Evolutionary conservation across 768 basidiomycete species (phyloP), one percentile per base, ranked within the genome.

Genomic region (Hemileccinum impolitum): DNA sequence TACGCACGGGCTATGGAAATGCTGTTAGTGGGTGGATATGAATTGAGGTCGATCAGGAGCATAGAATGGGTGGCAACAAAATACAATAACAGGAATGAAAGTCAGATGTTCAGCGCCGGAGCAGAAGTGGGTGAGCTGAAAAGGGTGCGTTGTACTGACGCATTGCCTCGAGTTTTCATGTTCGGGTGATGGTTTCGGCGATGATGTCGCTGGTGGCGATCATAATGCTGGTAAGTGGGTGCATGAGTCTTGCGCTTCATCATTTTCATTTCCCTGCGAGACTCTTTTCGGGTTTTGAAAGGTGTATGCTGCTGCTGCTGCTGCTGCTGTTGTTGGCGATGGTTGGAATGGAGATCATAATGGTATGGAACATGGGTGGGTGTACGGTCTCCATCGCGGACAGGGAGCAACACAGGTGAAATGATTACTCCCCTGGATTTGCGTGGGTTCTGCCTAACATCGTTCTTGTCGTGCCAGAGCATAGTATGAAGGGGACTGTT

Each of bases 191-290:
- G 75, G 54, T 81, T 82, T 39, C 75, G 70, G 52, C 76, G 75
- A 45, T 77, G 76, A 32, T 79, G 76, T 43, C 72, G 74, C 37
- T 76, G 73, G 43, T 71, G 72, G 43, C 73, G 72, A 40, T 76
- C 71, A n/a, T 72, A 64, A 39, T 67, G 66, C 34, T 66, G 63
- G 39, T 58, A 45, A 23, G 42, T 59, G 48, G 78, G 63, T 56
- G 70, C 72, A 61, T 72, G 73, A 67, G 70, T 75, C 72, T 84
- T 78, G 55, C 80, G 75, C 67, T 84, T 82, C 62, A 78, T 69
- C 66, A 78, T 72, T 70, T 84, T 86, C 61, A 79, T 80, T 70
- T 89, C 85, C 59, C 79, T 73, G 56, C 80, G 73, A 53, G 77
- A 68, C 68, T 88, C 85, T 64, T 82, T 84, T 51, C 80, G 75